These are phyloP conservation scores for Sphaerulina vaccinii DNA, from an alignment of 2,329 filamentous ascomycete genomes.

Conservation along the genomic window DNA sequence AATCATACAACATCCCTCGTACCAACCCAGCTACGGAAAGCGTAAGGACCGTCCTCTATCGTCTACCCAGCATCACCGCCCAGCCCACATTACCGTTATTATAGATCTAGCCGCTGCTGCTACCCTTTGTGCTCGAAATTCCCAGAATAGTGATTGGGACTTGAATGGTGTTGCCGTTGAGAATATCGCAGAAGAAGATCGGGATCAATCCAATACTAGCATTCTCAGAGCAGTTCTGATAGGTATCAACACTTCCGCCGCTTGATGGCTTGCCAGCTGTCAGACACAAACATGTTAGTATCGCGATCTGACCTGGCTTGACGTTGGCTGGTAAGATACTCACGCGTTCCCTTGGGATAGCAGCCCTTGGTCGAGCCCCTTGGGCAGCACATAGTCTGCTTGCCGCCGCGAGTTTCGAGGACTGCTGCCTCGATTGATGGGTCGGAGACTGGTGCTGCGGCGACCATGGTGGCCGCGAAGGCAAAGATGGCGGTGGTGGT, in stretches of 20 bases:
- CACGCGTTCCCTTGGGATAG: not conserved
- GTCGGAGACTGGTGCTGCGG: slow-evolving; percentile 5
- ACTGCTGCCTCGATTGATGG: not conserved
- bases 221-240: not conserved
- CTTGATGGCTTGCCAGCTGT: not conserved
- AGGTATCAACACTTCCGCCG: not conserved
- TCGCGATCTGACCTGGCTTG: not conserved
- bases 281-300: not conserved
- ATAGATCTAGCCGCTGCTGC: too few relatives aligned
- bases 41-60: too few relatives aligned
- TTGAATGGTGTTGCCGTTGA: slow-evolving; percentile 10
- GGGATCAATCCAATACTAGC: not conserved
- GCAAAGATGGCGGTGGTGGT: slow-evolving; percentile 7
- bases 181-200: slow-evolving; percentile 6
- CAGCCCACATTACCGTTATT: too few relatives aligned
- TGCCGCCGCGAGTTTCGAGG: not conserved
- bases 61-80: too few relatives aligned
- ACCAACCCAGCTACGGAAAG: too few relatives aligned
- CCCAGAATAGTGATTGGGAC: not conserved
- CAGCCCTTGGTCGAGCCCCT: not conserved
- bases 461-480: slow-evolving; percentile 8
- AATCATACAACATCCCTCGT: too few relatives aligned
- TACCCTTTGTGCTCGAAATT: not conserved
- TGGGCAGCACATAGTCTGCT: not conserved
- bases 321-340: not conserved